Evolutionary conservation across 768 basidiomycete species (phyloP), one percentile per base, ranked within the genome.

Genomic region (Tephrocybe sp.): DNA sequence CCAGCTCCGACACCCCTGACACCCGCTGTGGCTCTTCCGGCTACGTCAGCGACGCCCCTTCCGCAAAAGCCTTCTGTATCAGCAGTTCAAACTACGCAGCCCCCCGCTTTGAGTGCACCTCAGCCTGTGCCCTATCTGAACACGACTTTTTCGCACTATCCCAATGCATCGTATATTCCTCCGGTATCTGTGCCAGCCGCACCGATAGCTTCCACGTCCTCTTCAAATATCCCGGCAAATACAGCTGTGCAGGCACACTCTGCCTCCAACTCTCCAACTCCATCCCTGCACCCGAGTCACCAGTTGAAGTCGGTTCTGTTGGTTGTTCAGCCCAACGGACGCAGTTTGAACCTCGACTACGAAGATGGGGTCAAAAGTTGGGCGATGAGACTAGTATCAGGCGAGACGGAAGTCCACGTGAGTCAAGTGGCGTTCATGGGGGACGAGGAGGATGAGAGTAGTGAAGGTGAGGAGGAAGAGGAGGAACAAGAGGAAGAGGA

Each of bases 291-390:
- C 43, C 63, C 68, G 22, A 69, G 61, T 27, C 76, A 76, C 46
- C 79, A 74, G 46, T 66, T 89, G 51, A 79, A 77, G 53, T 72
- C 71, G 31, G 72, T 86, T 28, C 71, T 63, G n/a, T 60, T 86
- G 47, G 69, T 66, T 31, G 75, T 82, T n/a, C 71, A 82, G 40
- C 89, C 89, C 9, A 69, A 66, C 9, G 83, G 79, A 25, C 73
- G 90, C 32, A 69, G 69, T 16, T 65, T 92, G 31, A 69, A 68
- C 25, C 69, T 92, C 25, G 83, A 89, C 58, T 69, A 82, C 47
- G 73, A 73, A 35, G 86, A 89, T 44, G 87, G 89, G 4, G 90
- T 92, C 40, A 81, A 77, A 60, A 79, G 69, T 28, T 92, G 90
- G 90, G 79, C 81, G 4, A 69, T 89, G 64, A 75, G 83, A 39